Evolutionary conservation across 2,329 filamentous ascomycete species (phyloP), one percentile per base, ranked within the genome.

Genomic region (Aureobasidium pullulans): DNA sequence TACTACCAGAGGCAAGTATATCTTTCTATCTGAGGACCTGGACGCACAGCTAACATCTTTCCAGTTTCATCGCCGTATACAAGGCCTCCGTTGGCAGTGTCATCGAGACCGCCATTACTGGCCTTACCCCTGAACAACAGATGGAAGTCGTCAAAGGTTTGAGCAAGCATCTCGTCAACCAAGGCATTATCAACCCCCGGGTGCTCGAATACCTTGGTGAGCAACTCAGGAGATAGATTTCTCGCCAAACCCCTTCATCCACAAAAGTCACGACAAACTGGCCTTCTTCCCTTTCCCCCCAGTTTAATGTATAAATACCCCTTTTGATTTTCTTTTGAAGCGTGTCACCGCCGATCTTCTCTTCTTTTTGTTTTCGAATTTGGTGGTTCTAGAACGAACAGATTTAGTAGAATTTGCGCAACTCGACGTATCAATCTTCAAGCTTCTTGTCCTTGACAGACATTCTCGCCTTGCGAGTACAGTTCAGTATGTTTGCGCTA

Each of bases 81-180:
- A 90, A 93, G 73, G 85, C 88, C 40, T 90, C 81, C 60, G 86
- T 96, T 19, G 94, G 93, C 19, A 85, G 84, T 58, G 88, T 99
- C 37, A 88, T 99, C 66, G 93, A 99, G 77, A 84, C 85, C 11
- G 93, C 90, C 53, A 96, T 99, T 66, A 95, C 86, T 6, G 92
- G 92, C n/a, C 76, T 99, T 66, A 86, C 85, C 0, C 77, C 86
- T 1, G 91, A 96, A 42, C 90, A 99, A 75, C 93, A 99, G 75
- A 80, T 96, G 62, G 93, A 96, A 74, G 80, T 87, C 16, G 81
- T 87, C 16, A 81, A 79, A 65, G 82, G 83, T 1, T 66, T 87
- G 61, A 76, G 79, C 64, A 86, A 84, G 71, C 83, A 86, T 69
- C 70, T 87, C 47, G 84, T 84, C 63, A 85, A 85, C 69, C 83